Evolutionary conservation across 2,329 filamentous ascomycete species (phyloP).

Genomic region (Metarhizium robertsii): DNA sequence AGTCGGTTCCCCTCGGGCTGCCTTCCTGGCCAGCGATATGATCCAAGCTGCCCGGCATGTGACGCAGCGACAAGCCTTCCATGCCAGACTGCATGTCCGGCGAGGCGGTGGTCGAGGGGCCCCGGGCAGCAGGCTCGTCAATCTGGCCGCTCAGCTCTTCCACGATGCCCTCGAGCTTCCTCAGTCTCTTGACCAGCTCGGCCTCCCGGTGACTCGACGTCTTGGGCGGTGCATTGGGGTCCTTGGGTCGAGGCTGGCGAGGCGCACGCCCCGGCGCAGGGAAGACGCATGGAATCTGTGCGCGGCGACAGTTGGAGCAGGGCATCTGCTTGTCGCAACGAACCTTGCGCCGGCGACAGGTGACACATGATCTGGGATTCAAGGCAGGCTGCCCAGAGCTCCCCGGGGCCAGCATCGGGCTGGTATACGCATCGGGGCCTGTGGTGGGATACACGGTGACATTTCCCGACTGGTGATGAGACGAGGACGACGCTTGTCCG

Average conservation of each 20-base stretch:
- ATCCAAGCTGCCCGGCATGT: conserved; percentile 7
- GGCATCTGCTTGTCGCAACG: conserved; percentile 72
- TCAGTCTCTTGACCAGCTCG: conserved; percentile 62
- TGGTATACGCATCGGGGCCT: conserved; percentile 27
- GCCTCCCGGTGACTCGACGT: conserved; percentile 52
- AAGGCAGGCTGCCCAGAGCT: conserved; percentile 24
- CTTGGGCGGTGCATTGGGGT: conserved; percentile 52
- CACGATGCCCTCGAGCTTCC: conserved; percentile 68
- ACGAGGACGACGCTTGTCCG: conserved; percentile 7
- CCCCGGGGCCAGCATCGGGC: conserved; percentile 24
- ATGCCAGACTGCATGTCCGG: conserved; percentile 13
- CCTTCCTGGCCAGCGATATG: conserved; percentile 3
- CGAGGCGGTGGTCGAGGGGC: conserved; percentile 20
- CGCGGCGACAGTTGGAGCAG: conserved; percentile 65
- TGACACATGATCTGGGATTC: conserved; percentile 41
- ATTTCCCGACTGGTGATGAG: conserved; percentile 18
- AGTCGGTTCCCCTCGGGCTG: conserved; percentile 17
- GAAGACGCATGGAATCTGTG: conserved; percentile 63
- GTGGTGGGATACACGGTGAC: conserved; percentile 31
- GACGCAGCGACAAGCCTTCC: conserved; percentile 6
- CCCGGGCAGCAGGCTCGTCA: conserved; percentile 34
- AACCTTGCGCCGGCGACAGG: conserved; percentile 52
- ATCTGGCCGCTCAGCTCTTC: conserved; percentile 58
- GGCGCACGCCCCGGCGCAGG: conserved; percentile 66
- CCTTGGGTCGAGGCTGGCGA: conserved; percentile 54